These are phyloP conservation scores for Parietaria judaica DNA, from an alignment of 306 rosid genomes.

Conservation along the genomic window DNA sequence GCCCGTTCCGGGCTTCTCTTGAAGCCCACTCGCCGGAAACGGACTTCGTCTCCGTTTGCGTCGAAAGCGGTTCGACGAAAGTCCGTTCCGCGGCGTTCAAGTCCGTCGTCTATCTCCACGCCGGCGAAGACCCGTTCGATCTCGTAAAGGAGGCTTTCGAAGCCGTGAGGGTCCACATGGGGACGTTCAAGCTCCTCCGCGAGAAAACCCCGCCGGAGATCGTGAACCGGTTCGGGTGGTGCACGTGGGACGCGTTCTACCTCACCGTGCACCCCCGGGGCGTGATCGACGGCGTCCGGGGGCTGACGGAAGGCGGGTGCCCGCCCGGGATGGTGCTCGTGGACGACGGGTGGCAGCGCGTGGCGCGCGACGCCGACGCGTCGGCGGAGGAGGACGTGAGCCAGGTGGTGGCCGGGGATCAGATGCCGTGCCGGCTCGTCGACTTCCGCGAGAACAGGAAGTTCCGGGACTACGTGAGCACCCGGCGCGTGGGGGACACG, in stretches of 20 bases:
- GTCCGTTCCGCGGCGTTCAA: constrained; percentile 19
- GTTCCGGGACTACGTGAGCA: constrained; percentile 47
- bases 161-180: constrained; percentile 44
- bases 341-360: constrained; percentile 94
- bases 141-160: constrained; percentile 65
- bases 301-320: constrained; percentile 63
- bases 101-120: constrained; percentile 51
- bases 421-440: constrained; percentile 83
- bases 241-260: constrained; percentile 98
- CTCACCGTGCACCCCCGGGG: constrained; percentile 79
- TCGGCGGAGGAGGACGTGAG: constrained; percentile 58
- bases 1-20: constrained; percentile 52
- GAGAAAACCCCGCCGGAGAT: constrained; percentile 74
- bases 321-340: constrained; percentile 77
- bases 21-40: constrained; percentile 27
- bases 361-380: constrained; percentile 58
- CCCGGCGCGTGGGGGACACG: not conserved
- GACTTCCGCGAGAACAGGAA: constrained; percentile 66
- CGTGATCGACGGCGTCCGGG: constrained; percentile 49
- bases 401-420: constrained; percentile 67
- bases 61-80: constrained; percentile 67
- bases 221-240: constrained; percentile 89
- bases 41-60: constrained; percentile 60
- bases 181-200: constrained; percentile 60
- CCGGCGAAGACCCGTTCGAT: constrained; percentile 48